phyloP scores from a whole-genome alignment of 225 moss, liverwort and hornwort genomes.

The Straminergon stramineum region DNA sequence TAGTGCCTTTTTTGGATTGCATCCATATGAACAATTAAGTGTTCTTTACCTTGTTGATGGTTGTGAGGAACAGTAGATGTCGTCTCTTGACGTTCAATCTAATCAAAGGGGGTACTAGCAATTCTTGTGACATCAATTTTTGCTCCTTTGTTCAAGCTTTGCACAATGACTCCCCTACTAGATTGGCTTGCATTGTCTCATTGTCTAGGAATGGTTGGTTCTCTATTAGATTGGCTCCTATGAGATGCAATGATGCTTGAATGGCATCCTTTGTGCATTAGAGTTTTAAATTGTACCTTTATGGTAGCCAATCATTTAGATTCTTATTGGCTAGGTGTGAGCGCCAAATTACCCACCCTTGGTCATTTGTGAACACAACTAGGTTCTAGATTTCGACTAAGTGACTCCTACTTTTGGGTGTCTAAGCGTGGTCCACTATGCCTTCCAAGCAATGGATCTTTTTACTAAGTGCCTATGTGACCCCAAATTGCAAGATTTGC shows the following conservation, averaged over 20 bases:
- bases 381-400: too few species aligned
- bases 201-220: too few species aligned
- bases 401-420: too few species aligned
- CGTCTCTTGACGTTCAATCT: neutral
- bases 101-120: neutral
- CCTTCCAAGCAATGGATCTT: too few species aligned
- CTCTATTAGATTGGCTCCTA: neutral
- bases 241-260: neutral
- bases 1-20: neutral
- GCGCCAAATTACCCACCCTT: too few species aligned
- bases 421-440: too few species aligned
- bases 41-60: neutral
- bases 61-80: neutral
- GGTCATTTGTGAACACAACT: too few species aligned
- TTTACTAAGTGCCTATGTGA: too few species aligned
- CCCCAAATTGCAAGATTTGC: too few species aligned
- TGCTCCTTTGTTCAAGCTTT: neutral
- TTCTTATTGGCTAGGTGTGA: neutral
- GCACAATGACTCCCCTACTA: neutral
- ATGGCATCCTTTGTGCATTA: neutral
- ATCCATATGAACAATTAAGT: neutral
- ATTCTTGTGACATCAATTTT: neutral
- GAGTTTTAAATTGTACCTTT: neutral
- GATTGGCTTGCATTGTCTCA: neutral
- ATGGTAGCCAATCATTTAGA: fast-evolving